These are phyloP conservation scores for Magnaporthiopsis poae DNA, from an alignment of 2,329 filamentous ascomycete genomes.

Conservation along the genomic window DNA sequence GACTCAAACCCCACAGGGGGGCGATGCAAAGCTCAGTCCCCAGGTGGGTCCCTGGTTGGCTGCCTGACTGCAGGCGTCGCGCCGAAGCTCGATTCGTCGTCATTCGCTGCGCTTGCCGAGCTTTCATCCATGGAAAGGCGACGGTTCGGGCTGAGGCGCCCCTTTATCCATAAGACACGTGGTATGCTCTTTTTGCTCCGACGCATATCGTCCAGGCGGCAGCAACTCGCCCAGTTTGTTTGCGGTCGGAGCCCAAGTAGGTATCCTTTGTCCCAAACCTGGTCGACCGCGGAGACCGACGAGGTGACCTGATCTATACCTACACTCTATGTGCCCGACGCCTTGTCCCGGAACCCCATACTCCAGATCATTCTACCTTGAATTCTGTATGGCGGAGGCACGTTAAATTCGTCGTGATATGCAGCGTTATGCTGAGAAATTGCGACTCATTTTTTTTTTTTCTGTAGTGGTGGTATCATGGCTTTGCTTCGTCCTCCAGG, in stretches of 20 bases:
- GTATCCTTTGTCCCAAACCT: neutral
- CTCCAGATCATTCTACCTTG: neutral
- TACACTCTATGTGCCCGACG: neutral
- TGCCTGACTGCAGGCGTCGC: neutral
- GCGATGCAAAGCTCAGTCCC: neutral
- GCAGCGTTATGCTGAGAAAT: neutral
- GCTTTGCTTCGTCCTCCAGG: neutral
- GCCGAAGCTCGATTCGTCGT: neutral
- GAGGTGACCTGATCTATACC: no score
- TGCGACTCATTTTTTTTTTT: neutral
- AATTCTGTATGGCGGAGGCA: neutral
- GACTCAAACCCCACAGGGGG: neutral
- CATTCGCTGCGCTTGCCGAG: neutral
- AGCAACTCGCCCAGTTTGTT: neutral
- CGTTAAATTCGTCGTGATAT: neutral
- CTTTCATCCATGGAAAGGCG: neutral
- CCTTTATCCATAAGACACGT: neutral
- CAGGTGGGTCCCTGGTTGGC: neutral
- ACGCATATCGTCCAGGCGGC: neutral
- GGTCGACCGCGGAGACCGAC: no score
- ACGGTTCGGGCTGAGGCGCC: neutral
- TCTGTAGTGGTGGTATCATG: neutral
- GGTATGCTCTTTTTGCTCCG: neutral
- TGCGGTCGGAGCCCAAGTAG: neutral
- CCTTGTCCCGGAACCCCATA: neutral